Percentiles rank a stretch among this genome's conserved stretches.
Evolutionary conservation across 176 grass and related monocot genomes (phyloP).

Genomic region (Oryza rufipogon): DNA sequence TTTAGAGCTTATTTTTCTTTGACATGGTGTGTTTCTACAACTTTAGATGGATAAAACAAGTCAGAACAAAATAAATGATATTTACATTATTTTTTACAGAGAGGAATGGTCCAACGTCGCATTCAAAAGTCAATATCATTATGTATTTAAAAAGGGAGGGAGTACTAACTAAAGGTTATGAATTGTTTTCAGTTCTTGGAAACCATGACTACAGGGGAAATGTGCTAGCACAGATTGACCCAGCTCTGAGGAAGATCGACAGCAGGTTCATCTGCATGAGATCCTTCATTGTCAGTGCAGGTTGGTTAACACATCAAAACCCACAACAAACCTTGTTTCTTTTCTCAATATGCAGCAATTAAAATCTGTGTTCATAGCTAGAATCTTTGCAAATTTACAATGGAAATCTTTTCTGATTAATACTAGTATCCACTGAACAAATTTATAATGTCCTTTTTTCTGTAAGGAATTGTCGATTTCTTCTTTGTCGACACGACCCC

Average conservation of each 20-base stretch:
- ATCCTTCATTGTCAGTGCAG: conserved; percentile 58
- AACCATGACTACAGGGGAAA: conserved; percentile 70
- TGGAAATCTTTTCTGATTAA: neutral
- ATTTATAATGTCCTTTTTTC: neutral
- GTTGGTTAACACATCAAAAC: neutral
- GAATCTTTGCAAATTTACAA: neutral
- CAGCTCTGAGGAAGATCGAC: conserved; percentile 39
- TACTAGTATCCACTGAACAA: neutral
- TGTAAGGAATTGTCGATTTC: conserved; percentile 66
- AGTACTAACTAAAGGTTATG: no score
- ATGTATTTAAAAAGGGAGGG: no score
- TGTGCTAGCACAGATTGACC: conserved; percentile 47
- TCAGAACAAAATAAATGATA: no score
- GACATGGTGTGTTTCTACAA: no score
- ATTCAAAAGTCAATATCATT: no score
- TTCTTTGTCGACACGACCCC: conserved; percentile 76
- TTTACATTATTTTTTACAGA: no score
- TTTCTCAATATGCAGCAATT: neutral
- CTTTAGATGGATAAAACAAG: no score
- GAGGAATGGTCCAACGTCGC: no score
- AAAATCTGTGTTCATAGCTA: neutral
- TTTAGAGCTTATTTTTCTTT: no score
- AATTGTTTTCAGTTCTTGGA: conserved; percentile 44
- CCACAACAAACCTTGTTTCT: neutral
- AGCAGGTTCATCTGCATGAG: conserved; percentile 57